Evolutionary conservation across 2,329 filamentous ascomycete species (phyloP).

Genomic region (Phaeophleospora eucalypticola): DNA sequence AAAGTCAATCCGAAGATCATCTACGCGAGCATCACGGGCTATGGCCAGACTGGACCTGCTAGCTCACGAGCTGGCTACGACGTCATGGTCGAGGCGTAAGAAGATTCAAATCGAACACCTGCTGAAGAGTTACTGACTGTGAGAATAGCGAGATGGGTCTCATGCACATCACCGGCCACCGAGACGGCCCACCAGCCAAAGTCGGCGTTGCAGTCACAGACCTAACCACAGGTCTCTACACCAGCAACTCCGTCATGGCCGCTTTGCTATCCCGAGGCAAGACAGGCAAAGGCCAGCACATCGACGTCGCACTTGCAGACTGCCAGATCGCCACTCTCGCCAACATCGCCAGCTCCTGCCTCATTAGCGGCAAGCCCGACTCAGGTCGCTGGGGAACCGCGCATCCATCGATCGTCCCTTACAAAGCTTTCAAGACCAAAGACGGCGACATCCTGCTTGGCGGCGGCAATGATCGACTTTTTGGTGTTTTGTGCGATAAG

Average conservation of each 20-base stretch:
- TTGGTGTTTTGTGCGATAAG: conserved; percentile 56
- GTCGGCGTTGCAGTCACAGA: conserved; percentile 97
- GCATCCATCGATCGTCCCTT: conserved; percentile 97
- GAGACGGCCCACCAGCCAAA: conserved; percentile 89
- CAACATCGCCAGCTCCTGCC: conserved; percentile 90
- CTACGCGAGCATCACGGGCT: conserved; percentile 95
- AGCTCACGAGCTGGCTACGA: conserved; percentile 87
- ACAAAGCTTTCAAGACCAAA: conserved; percentile 69
- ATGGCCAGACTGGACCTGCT: conserved; percentile 92
- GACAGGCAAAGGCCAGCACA: conserved; percentile 80
- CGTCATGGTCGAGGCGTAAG: conserved; percentile 90
- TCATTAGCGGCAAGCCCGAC: conserved; percentile 85
- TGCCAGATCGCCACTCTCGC: conserved; percentile 90
- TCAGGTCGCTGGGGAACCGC: conserved; percentile 92
- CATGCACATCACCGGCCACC: conserved; percentile 94
- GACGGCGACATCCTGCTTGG: conserved; percentile 62
- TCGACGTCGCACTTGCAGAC: conserved; percentile 87
- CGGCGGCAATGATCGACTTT: conserved; percentile 61
- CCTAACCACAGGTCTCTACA: conserved; percentile 90
- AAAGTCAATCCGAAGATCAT: conserved; percentile 82
- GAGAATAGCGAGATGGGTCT: conserved; percentile 70
- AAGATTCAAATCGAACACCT: not conserved
- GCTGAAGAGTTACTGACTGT: conserved; percentile 4
- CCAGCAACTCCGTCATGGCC: conserved; percentile 92
- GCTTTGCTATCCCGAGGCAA: conserved; percentile 71